Evolutionary conservation across 2,329 filamentous ascomycete species (phyloP).

Genomic region (Rhynchosporium agropyri): DNA sequence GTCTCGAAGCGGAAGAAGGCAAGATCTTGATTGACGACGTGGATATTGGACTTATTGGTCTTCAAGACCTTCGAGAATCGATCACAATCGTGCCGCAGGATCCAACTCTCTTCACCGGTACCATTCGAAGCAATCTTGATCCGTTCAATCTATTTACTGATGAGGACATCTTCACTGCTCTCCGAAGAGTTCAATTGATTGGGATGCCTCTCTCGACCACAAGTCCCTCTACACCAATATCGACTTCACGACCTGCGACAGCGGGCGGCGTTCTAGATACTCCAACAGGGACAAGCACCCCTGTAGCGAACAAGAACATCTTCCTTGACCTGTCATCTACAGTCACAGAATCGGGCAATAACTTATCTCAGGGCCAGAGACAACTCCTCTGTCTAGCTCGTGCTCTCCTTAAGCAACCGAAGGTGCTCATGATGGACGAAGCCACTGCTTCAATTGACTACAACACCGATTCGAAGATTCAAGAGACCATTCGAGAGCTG

Average conservation of each 20-base stretch:
- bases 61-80: constrained; percentile 89
- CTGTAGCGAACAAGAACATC: constrained; percentile 85
- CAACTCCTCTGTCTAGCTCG: constrained; percentile 93
- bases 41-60: constrained; percentile 86
- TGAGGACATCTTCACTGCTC: constrained; percentile 83
- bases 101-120: constrained; percentile 90
- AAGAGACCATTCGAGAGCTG: constrained; percentile 92
- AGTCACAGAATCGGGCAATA: constrained; percentile 88
- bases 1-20: constrained; percentile 86
- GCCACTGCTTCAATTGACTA: constrained; percentile 98
- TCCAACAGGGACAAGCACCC: constrained; percentile 37
- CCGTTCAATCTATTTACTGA: constrained; percentile 89
- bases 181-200: constrained; percentile 88
- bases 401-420: constrained; percentile 87
- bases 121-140: constrained; percentile 88
- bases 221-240: constrained; percentile 42
- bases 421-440: constrained; percentile 98
- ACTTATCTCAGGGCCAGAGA: constrained; percentile 93
- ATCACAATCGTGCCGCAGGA: constrained; percentile 99
- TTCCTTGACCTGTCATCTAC: constrained; percentile 85
- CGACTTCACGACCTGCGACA: constrained; percentile 38
- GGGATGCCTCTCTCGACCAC: constrained; percentile 47
- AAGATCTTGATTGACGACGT: constrained; percentile 88
- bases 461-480: constrained; percentile 91
- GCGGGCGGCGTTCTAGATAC: constrained; percentile 38